Conservation (phyloP, 164 flowering plant genomes). For the Echeveria elegans region DNA sequence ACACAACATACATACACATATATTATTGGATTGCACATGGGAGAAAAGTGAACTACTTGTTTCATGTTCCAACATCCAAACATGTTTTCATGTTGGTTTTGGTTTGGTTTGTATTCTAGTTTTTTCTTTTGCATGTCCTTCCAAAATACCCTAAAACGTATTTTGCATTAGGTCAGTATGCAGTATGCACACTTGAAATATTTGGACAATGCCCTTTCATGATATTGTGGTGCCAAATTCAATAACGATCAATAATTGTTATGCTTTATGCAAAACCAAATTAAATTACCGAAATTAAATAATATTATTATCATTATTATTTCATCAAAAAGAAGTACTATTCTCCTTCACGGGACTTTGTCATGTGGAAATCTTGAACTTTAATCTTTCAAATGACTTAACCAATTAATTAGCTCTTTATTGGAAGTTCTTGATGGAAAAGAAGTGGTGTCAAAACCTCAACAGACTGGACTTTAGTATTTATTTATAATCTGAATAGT, state of each 20-base stretch:
- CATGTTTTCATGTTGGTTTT: conserved; percentile 5
- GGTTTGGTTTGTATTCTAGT: not conserved
- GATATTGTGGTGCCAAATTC: not conserved
- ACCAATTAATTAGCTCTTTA: too few relatives aligned
- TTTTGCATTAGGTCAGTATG: not conserved
- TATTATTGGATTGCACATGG: conserved; percentile 1
- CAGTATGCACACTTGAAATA: not conserved
- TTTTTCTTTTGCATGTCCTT: not conserved
- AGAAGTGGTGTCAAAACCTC: too few relatives aligned
- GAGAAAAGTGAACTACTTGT: not conserved
- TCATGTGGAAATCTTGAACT: too few relatives aligned
- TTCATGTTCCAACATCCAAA: not conserved
- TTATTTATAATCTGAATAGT: too few relatives aligned
- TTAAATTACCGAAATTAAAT: too few relatives aligned
- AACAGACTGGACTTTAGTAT: too few relatives aligned
- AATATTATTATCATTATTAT: too few relatives aligned
- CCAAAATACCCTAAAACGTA: not conserved
- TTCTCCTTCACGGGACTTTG: too few relatives aligned
- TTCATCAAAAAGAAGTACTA: too few relatives aligned
- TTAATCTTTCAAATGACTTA: too few relatives aligned
- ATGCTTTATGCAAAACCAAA: not conserved
- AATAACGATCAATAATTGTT: not conserved
- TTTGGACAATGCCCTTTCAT: not conserved
- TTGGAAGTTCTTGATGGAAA: too few relatives aligned
- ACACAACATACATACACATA: not conserved